phyloP scores from a whole-genome alignment of 768 basidiomycete genomes.

The Paxillus ammoniavirescens region DNA sequence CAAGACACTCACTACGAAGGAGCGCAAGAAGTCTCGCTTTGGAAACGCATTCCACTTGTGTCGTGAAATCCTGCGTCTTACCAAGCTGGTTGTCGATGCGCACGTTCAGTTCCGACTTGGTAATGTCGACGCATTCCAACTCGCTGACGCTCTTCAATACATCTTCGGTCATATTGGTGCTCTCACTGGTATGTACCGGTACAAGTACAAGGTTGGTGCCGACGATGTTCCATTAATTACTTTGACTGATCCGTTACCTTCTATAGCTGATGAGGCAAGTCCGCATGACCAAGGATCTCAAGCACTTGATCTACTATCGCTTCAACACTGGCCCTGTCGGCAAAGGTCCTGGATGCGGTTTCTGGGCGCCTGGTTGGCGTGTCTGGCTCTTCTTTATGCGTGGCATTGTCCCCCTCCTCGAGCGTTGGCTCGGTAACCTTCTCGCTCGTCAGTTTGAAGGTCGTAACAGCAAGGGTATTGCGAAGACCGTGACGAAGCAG shows the following conservation, averaged over 20 bases:
- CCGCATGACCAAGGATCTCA: conserved; percentile 98
- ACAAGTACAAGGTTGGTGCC: conserved; percentile 89
- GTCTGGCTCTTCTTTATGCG: conserved; percentile 99
- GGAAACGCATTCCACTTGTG: conserved; percentile 99
- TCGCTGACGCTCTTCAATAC: conserved; percentile 97
- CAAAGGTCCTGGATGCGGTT: conserved; percentile 97
- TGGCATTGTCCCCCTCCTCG: conserved; percentile 95
- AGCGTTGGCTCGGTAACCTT: conserved; percentile 97
- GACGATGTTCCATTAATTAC: not conserved
- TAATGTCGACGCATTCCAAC: conserved; percentile 98
- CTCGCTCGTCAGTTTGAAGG: conserved; percentile 99
- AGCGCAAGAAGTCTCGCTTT: conserved; percentile 99
- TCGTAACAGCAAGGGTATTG: conserved; percentile 92
- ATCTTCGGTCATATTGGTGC: conserved; percentile 98
- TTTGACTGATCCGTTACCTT: conserved; percentile 2
- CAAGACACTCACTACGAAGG: conserved; percentile 97
- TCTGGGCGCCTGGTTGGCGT: conserved; percentile 99
- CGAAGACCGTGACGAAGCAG: conserved; percentile 99
- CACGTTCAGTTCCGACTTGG: conserved; percentile 98
- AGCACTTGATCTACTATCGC: conserved; percentile 96
- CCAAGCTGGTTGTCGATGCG: conserved; percentile 97
- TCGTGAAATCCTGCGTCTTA: conserved; percentile 95
- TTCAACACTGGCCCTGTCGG: conserved; percentile 99
- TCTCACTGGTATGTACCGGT: conserved; percentile 98
- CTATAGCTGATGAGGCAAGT: conserved; percentile 95